Conservation (phyloP, 176 grass and related monocot genomes). For the Zea luxurians region DNA sequence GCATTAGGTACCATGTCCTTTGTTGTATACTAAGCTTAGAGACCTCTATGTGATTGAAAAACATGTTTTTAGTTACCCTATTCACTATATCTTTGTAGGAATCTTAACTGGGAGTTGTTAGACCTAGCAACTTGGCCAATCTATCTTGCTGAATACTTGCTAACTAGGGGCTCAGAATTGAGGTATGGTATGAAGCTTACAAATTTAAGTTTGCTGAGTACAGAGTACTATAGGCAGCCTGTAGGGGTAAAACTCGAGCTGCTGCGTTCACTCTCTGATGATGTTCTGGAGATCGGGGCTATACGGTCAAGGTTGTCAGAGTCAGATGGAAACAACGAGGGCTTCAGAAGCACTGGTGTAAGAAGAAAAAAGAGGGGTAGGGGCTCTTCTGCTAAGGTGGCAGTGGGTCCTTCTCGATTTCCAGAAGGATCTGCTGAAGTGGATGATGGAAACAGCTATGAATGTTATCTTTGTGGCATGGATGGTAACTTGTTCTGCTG, state of each 20-base stretch:
- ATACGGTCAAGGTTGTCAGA: conserved; percentile 65
- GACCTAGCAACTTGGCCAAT: conserved; percentile 95
- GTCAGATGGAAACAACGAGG: conserved; percentile 53
- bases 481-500: conserved; percentile 96
- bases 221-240: conserved; percentile 81
- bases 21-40: background rate
- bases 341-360: conserved; percentile 32
- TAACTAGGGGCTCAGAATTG: conserved; percentile 64
- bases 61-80: conserved; percentile 23
- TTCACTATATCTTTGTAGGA: conserved; percentile 55
- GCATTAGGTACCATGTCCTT: conserved; percentile 64
- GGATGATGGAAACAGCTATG: conserved; percentile 83
- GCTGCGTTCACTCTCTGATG: conserved; percentile 75
- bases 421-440: conserved; percentile 46
- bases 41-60: background rate
- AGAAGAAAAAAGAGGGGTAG: conserved; percentile 46
- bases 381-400: conserved; percentile 21
- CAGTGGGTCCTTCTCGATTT: conserved; percentile 21
- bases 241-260: conserved; percentile 78
- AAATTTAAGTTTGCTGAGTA: conserved; percentile 61
- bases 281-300: conserved; percentile 69
- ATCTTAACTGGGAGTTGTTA: conserved; percentile 93
- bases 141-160: conserved; percentile 83
- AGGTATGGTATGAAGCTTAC: conserved; percentile 65
- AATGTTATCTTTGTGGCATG: conserved; percentile 86